A percentile compares a stretch with the other conserved stretches of the same genome.
These are phyloP conservation scores for Sugiyamaella boreocaroliniensis DNA, from an alignment of 805 yeast species.

Conservation along the genomic window DNA sequence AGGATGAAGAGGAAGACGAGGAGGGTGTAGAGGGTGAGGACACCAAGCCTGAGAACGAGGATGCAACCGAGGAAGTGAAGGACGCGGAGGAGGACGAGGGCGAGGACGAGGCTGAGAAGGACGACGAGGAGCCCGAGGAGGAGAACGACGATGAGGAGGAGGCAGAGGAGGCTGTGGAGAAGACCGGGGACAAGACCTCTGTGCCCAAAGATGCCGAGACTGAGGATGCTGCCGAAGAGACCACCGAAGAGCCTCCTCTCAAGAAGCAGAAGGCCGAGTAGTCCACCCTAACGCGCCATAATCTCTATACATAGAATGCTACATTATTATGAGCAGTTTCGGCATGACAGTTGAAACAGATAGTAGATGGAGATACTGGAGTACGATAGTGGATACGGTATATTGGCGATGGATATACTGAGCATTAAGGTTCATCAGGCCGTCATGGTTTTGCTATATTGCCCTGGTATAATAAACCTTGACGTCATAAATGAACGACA, in stretches of 20 bases:
- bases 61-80: conserved; percentile 9
- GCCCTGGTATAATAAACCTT: no score
- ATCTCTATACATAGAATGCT: neutral
- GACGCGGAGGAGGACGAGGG: conserved; percentile 4
- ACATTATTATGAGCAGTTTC: neutral
- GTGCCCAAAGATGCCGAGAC: conserved; percentile 2
- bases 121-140: conserved; percentile 10
- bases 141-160: conserved; percentile 3
- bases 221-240: conserved; percentile 6
- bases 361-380: no score
- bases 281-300: neutral
- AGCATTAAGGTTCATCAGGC: no score
- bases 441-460: no score
- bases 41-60: conserved; percentile 8
- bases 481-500: no score
- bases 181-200: conserved; percentile 2
- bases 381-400: no score
- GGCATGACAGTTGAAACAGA: no score
- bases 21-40: conserved; percentile 5
- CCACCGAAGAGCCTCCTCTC: conserved; percentile 12
- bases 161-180: conserved; percentile 1
- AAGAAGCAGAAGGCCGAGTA: conserved; percentile 14
- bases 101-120: conserved; percentile 6
- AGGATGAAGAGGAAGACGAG: conserved; percentile 11
- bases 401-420: no score